Evolutionary conservation across 805 yeast genomes (phyloP).

Genomic region (Yamadazyma nakazawae): DNA sequence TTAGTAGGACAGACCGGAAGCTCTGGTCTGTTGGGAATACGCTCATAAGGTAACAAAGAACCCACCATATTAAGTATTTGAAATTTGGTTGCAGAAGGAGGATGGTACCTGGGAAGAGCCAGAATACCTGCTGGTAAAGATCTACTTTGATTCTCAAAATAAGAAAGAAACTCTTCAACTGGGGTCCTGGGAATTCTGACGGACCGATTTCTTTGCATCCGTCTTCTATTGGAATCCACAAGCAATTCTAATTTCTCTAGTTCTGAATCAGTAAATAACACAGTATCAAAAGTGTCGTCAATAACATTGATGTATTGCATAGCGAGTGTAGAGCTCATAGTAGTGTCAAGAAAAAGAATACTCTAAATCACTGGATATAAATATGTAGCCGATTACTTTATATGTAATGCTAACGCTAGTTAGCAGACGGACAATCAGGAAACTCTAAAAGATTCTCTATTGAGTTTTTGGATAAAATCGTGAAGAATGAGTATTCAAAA

Average conservation of each 20-base stretch:
- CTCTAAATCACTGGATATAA: not conserved
- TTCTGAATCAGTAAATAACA: conserved; percentile 6
- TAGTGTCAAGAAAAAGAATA: not conserved
- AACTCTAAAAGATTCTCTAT: too few species aligned
- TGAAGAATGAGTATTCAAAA: too few species aligned
- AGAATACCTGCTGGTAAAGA: not conserved
- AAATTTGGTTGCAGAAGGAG: conserved; percentile 13
- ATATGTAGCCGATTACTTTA: not conserved
- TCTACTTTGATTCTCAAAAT: not conserved
- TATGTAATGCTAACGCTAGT: not conserved
- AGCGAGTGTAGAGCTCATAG: not conserved
- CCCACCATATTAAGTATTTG: not conserved
- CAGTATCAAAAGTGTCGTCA: conserved; percentile 16
- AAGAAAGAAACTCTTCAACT: not conserved
- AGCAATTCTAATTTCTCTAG: conserved; percentile 4
- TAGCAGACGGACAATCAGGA: not conserved
- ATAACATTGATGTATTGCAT: conserved; percentile 13
- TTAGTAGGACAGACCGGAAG: conserved; percentile 22
- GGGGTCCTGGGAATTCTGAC: conserved; percentile 1
- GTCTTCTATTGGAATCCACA: not conserved
- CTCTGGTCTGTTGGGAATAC: conserved; percentile 14
- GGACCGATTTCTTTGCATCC: conserved; percentile 2
- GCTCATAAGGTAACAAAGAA: not conserved
- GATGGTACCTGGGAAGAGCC: conserved; percentile 13
- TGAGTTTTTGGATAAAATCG: too few species aligned